phyloP scores from a whole-genome alignment of 345 rosid genomes.

The Murraya paniculata region DNA sequence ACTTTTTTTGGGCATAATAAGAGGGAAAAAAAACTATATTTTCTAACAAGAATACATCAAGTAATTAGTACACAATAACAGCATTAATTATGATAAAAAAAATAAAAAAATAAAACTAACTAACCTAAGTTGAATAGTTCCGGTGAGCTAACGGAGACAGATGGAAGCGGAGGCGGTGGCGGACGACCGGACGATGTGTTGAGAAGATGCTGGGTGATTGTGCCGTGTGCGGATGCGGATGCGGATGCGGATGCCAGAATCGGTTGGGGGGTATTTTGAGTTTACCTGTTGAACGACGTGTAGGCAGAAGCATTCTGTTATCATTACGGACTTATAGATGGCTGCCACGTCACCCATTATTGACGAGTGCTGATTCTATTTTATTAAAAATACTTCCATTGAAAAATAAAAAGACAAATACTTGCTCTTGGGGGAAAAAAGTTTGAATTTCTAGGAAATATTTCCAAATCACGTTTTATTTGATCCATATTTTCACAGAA shows the following conservation, averaged over 20 bases:
- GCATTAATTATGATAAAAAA: not conserved
- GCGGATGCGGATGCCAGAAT: not conserved
- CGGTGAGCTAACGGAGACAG: not conserved
- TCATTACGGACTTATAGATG: not conserved
- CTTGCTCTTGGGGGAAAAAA: too few species aligned
- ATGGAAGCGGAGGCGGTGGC: not conserved
- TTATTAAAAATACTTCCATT: too few species aligned
- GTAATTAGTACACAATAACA: not conserved
- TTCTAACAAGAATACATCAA: not conserved
- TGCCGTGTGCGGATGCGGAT: not conserved
- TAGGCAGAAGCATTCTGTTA: not conserved
- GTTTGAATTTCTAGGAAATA: not conserved
- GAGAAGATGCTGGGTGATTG: not conserved
- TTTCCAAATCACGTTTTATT: not conserved
- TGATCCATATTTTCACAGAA: not conserved
- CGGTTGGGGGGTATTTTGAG: not conserved
- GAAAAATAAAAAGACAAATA: too few species aligned
- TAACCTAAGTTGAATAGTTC: not conserved
- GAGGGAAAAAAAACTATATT: not conserved
- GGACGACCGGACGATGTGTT: not conserved
- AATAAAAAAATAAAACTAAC: not conserved
- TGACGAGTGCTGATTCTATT: not conserved
- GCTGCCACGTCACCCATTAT: not conserved
- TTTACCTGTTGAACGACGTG: not conserved
- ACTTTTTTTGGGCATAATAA: not conserved